A percentile compares a stretch with the other conserved stretches of the same genome.
phyloP scores from a whole-genome alignment of 2,329 filamentous ascomycete genomes.

The Stemphylium vesicarium region DNA sequence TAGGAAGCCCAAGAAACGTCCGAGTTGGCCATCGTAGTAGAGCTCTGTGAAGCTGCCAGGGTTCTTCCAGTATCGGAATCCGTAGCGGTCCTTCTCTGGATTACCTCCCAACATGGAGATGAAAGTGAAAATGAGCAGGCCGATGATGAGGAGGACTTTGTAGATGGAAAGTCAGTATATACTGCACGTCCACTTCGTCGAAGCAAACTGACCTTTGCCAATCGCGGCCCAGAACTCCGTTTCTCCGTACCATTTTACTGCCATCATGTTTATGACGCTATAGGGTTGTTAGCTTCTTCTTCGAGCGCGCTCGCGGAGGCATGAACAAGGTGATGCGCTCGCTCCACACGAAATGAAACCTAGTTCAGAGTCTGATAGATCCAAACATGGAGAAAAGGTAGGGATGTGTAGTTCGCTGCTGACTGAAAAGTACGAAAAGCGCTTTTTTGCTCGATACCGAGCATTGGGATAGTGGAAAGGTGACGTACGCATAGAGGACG shows the following conservation, averaged over 20 bases:
- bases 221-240: constrained; percentile 78
- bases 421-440: not conserved
- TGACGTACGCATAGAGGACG: constrained; percentile 62
- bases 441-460: not conserved
- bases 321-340: not conserved
- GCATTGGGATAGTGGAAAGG: not conserved
- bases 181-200: not conserved
- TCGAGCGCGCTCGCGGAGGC: not conserved
- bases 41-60: constrained; percentile 73
- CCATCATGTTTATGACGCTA: constrained; percentile 70
- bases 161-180: not conserved
- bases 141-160: constrained; percentile 54
- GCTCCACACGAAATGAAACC: not conserved
- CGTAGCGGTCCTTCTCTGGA: constrained; percentile 61
- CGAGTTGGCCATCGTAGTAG: constrained; percentile 69
- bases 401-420: not conserved
- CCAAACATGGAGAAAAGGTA: not conserved
- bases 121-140: constrained; percentile 67
- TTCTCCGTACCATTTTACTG: constrained; percentile 56
- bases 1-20: constrained; percentile 77
- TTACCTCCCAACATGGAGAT: constrained; percentile 85
- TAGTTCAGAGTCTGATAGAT: not conserved
- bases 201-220: constrained; percentile 40
- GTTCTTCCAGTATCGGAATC: constrained; percentile 58
- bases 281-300: constrained; percentile 13